Percentiles rank a stretch among this genome's conserved stretches.
phyloP scores from a whole-genome alignment of 192 early-diverging fungal species.

The Helicostylum pulchrum region DNA sequence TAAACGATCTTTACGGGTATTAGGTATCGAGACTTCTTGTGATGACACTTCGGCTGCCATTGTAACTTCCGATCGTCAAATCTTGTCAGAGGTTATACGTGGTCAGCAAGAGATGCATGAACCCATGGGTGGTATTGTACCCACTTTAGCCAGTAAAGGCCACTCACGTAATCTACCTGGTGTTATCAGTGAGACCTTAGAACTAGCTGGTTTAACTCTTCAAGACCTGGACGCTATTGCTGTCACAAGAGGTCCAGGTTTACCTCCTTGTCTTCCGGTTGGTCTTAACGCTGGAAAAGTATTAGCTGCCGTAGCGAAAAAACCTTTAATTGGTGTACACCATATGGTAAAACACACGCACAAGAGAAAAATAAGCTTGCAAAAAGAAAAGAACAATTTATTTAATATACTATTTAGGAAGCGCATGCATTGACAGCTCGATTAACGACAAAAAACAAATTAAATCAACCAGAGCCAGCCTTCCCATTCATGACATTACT shows the following conservation, averaged over 20 bases:
- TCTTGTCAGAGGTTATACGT: conserved; percentile 58
- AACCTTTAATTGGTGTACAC: conserved; percentile 75
- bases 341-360: conserved; percentile 62
- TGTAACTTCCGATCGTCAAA: conserved; percentile 59
- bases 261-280: conserved; percentile 65
- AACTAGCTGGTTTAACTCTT: conserved; percentile 47
- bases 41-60: conserved; percentile 78
- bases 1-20: conserved; percentile 40
- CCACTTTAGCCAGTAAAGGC: conserved; percentile 60
- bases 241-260: conserved; percentile 73
- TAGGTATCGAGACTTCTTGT: conserved; percentile 78
- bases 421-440: conserved; percentile 78
- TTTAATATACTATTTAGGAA: conserved; percentile 43
- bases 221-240: conserved; percentile 67
- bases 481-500: conserved; percentile 75
- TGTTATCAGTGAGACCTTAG: conserved; percentile 60
- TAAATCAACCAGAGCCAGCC: conserved; percentile 29
- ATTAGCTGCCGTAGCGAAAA: conserved; percentile 60
- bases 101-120: conserved; percentile 69
- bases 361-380: neutral
- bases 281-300: conserved; percentile 72
- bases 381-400: neutral
- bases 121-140: conserved; percentile 73
- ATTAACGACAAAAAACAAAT: conserved; percentile 40
- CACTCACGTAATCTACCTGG: conserved; percentile 62